These are phyloP conservation scores for Debaryomycetaceae sp. DNA, from an alignment of 1,139 yeast species.

Conservation along the genomic window DNA sequence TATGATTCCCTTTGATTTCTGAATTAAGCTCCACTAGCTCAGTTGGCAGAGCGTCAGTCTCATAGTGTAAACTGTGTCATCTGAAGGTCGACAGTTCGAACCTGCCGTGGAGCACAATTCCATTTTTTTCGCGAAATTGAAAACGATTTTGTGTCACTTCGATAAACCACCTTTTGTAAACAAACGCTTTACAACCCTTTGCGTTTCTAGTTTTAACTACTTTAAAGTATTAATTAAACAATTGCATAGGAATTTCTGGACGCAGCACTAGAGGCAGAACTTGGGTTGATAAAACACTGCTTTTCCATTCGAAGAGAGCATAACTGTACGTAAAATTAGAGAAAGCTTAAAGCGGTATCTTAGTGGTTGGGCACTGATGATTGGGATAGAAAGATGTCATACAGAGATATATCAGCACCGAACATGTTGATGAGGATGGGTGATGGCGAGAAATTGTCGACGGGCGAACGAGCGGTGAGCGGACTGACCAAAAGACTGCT, in stretches of 20 bases:
- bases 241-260: not conserved
- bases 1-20: not conserved
- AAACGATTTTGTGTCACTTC: slow-evolving; percentile 1
- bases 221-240: not conserved
- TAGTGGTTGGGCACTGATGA: not conserved
- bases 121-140: slow-evolving; percentile 11
- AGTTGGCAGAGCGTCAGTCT: slow-evolving; percentile 50
- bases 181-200: slow-evolving; percentile 6
- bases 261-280: not conserved
- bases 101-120: slow-evolving; percentile 47
- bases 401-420: slow-evolving; percentile 11
- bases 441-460: not conserved
- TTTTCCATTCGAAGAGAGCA: not conserved
- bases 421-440: slow-evolving; percentile 1
- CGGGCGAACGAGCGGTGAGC: slow-evolving; percentile 3
- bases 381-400: slow-evolving; percentile 8
- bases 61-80: slow-evolving; percentile 31
- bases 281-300: not conserved
- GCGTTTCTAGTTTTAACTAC: no score
- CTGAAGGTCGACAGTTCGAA: slow-evolving; percentile 56
- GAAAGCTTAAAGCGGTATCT: not conserved
- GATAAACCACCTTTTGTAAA: slow-evolving; percentile 4
- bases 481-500: slow-evolving; percentile 13
- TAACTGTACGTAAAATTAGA: no score
- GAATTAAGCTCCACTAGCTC: slow-evolving; percentile 42